phyloP scores from a whole-genome alignment of 371 early-diverging fungal species.

The Mucor indicus region DNA sequence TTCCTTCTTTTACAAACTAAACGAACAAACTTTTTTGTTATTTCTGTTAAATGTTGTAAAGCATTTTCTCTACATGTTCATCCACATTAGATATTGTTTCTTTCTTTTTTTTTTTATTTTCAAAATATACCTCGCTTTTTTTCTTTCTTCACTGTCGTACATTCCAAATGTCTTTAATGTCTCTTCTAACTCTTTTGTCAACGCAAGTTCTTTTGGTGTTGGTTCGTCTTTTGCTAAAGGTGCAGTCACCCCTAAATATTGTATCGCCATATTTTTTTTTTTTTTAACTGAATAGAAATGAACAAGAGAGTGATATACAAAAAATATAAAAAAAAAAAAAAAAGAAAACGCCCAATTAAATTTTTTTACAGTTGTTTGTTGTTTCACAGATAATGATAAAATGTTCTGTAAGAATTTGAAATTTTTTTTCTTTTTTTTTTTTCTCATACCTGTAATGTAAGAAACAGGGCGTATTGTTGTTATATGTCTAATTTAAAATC shows the following conservation, averaged over 20 bases:
- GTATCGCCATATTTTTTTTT: neutral
- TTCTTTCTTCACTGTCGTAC: conserved; percentile 15
- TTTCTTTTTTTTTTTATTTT: too few relatives aligned
- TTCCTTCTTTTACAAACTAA: conserved; percentile 10
- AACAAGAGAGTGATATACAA: neutral
- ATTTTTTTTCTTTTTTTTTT: too few relatives aligned
- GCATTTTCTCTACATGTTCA: conserved; percentile 2
- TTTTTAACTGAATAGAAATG: neutral
- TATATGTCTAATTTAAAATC: too few relatives aligned
- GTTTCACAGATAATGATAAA: too few relatives aligned
- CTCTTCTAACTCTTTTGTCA: conserved; percentile 15
- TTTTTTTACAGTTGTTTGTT: too few relatives aligned
- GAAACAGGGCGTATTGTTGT: too few relatives aligned
- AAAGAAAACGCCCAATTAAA: neutral
- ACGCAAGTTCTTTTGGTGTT: conserved; percentile 22
- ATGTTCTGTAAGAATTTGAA: too few relatives aligned
- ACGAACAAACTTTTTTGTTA: conserved; percentile 70
- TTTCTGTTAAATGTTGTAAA: conserved; percentile 43
- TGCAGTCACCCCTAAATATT: conserved; percentile 15
- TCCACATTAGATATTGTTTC: too few relatives aligned
- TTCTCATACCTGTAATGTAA: too few relatives aligned
- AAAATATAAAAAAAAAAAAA: neutral
- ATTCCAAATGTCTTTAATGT: conserved; percentile 8
- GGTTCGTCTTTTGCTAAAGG: conserved; percentile 21
- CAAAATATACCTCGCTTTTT: neutral